Evolutionary conservation across 345 rosid genomes (phyloP).

Genomic region (Euclidium syriacum): DNA sequence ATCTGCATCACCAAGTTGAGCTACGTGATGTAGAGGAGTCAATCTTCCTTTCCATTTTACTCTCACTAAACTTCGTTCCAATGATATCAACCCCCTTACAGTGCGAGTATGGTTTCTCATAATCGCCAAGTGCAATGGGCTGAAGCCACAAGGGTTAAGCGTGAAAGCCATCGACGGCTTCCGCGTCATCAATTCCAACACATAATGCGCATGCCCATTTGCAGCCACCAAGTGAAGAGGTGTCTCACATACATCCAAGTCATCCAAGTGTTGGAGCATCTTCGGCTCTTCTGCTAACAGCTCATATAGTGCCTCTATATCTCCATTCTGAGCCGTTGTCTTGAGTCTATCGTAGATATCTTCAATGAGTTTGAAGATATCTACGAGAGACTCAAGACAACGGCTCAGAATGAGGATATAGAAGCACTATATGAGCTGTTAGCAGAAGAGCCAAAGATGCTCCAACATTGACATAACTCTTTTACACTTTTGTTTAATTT

Average conservation of each 20-base stretch:
- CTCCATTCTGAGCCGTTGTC: slow-evolving; percentile 17
- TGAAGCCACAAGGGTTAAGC: slow-evolving; percentile 24
- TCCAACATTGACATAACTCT: no score
- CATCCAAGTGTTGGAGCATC: slow-evolving; percentile 8
- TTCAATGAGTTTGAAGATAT: no score
- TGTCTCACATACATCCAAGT: slow-evolving; percentile 22
- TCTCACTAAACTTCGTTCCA: slow-evolving; percentile 15
- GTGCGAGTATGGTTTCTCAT: not conserved
- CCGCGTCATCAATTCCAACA: slow-evolving; percentile 24
- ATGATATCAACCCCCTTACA: slow-evolving; percentile 19
- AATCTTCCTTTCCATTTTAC: slow-evolving; percentile 27
- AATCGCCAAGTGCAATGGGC: slow-evolving; percentile 32
- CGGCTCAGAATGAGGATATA: no score
- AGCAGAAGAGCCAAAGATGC: no score
- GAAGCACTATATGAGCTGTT: no score
- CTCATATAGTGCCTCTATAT: slow-evolving; percentile 5
- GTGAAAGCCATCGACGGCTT: slow-evolving; percentile 29
- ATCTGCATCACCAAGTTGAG: not conserved
- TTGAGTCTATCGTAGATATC: slow-evolving; percentile 9
- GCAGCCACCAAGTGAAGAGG: slow-evolving; percentile 35
- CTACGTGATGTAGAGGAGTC: slow-evolving; percentile 34
- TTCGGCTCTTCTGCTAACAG: slow-evolving; percentile 18
- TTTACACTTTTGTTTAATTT: no score
- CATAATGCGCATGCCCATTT: slow-evolving; percentile 17
- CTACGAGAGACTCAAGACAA: no score